Evolutionary conservation across 2,329 filamentous ascomycete species (phyloP), one percentile per base, ranked within the genome.

Genomic region (Colletotrichum paranaense): DNA sequence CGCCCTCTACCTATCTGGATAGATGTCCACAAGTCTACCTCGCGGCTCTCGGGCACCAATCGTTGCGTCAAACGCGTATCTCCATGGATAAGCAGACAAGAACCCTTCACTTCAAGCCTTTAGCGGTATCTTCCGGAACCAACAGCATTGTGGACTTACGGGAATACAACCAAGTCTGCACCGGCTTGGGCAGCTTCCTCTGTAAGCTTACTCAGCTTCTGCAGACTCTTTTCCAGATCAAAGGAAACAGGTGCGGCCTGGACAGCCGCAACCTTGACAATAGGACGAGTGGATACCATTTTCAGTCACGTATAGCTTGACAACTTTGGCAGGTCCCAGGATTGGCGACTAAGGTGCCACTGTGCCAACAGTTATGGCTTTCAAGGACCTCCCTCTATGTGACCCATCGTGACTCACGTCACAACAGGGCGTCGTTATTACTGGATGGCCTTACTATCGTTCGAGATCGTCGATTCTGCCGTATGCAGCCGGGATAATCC

Each of bases 51-150:
- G 79, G 5, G 81, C 79, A 38, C 83, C 83, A 74, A 85, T 80
- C 4, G 83, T 85, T n/a, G 81, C 78, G 78, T 84, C 83, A 68
- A 85, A 85, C 14, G 81, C 79, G 75, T 85, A 85, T 35, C 83
- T 76, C 83, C 83, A 85, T 24, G 83, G 83, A 69, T 85, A 85
- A 16, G 83, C 83, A 11, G 83, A 84, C 28, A 85, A 75, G 69
- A 84, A 84, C 0, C 77, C 82, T 76, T 85, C 83, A 5, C 82
- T 73, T 70, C 46, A 46, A 12, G 19, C 16, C 9, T 11, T 59
- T 16, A 53, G 24, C 19, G 22, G 46, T 30, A 42, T 14, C 55
- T 16, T 32, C 16, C 42, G 4, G 4, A 42, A 7, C 11, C 11
- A 28, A 5, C 19, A 67, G 28, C n/a, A 65, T 35, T 24, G 57